Base-by-base conservation (phyloP, 352 stramenopile species). In the Blastocystis sp. region DNA sequence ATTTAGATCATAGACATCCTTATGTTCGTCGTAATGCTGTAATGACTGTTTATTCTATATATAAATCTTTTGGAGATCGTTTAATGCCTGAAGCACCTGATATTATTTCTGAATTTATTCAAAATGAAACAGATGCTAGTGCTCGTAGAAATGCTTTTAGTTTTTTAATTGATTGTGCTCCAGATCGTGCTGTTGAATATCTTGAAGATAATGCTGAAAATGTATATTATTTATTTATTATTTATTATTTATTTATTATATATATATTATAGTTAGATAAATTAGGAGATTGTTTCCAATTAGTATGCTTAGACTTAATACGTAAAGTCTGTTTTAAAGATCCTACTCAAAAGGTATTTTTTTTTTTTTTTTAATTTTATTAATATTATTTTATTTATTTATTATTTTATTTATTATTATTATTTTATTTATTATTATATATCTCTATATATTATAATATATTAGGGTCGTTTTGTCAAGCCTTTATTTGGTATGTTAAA, bases 21-120 rank as follows among this genome's bases (percentile, higher is more conserved):
- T 98, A 97, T 72, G 91, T 98, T 37, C 80, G 92, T 43, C 94
- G 94, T 70, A 96, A 97, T 79, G 92, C 91, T 2, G 89, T 74
- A 9, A 49, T 13, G 71, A 80, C 84, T 11, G 81, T 96, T 23
- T 96, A 95, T 72, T 86, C 89, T 64, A 93, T 95, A 62, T 91
- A 95, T 75, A 91, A 93, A 68, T 82, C 77, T 45, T 90, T 88
- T 70, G 84, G 80, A 11, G 81, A 90, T 28, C 59, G 80, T 54
- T 72, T 98, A 13, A 84, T 98, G 49, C 90, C 90, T 0, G 91
- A 99, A 72, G 91, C 84, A 30, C 83, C 91, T 0, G 91, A 98
- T 65, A 77, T 97, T 36, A 95, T 99, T 39, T 82, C 87, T 19
- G 73, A 78, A 25, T 88, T 96, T 37, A 82, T 97, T 25, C 67